phyloP scores from a whole-genome alignment of 2,329 filamentous ascomycete species.

The Penicillium sp. region DNA sequence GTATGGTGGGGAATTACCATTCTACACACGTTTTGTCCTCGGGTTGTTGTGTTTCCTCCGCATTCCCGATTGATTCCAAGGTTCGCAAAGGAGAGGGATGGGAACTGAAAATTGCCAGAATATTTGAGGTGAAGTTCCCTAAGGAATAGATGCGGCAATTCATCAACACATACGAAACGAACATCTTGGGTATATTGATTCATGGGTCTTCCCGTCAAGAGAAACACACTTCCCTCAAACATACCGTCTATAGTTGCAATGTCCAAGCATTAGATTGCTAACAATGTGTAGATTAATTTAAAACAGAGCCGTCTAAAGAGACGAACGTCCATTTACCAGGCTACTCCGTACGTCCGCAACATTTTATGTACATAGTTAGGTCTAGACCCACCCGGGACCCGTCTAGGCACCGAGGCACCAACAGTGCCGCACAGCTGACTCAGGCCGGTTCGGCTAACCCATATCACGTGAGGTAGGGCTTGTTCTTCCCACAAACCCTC shows the following conservation, averaged over 20 bases:
- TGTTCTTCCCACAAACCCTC: conserved; percentile 43
- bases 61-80: conserved; percentile 16
- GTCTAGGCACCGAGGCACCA: neutral
- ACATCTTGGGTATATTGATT: neutral
- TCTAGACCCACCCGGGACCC: conserved; percentile 1
- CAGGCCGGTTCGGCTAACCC: conserved; percentile 23
- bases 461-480: conserved; percentile 37
- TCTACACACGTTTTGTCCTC: conserved; percentile 11
- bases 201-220: neutral
- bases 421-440: conserved; percentile 6
- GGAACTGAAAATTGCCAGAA: conserved; percentile 21
- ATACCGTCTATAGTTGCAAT: neutral
- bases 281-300: no score
- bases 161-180: neutral
- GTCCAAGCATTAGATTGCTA: no score
- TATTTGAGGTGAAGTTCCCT: conserved; percentile 11
- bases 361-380: neutral
- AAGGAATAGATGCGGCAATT: neutral
- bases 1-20: conserved; percentile 19
- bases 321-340: no score
- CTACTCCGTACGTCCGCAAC: no score
- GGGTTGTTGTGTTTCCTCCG: conserved; percentile 13
- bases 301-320: no score
- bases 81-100: conserved; percentile 16
- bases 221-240: neutral